Evolutionary conservation across 108 stramenopile genomes (phyloP).

Genomic region (Seminavis robusta): DNA sequence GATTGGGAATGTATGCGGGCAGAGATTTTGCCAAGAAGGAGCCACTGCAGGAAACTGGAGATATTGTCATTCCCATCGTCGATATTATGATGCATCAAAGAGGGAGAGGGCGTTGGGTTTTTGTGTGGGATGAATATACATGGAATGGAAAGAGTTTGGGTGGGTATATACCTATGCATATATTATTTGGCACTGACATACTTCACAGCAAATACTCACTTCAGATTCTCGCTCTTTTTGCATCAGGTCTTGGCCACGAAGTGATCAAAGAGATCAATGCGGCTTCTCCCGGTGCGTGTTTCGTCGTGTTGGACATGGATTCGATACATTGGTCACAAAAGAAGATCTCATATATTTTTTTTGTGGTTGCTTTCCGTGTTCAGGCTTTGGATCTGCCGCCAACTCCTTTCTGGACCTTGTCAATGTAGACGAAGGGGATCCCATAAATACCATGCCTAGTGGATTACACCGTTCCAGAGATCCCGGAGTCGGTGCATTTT

Average conservation of each 20-base stretch:
- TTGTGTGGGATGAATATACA: constrained; percentile 50
- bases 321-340: too few species aligned
- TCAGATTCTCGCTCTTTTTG: background rate
- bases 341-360: too few species aligned
- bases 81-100: constrained; percentile 19
- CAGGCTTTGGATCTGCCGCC: constrained; percentile 34
- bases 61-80: constrained; percentile 40
- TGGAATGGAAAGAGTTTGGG: constrained; percentile 11
- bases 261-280: constrained; percentile 18
- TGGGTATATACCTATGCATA: background rate
- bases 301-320: too few species aligned
- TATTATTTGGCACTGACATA: background rate
- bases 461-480: constrained; percentile 45
- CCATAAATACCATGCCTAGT: constrained; percentile 13
- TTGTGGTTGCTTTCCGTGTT: too few species aligned
- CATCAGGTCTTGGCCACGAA: background rate
- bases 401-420: constrained; percentile 30
- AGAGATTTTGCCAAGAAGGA: constrained; percentile 27
- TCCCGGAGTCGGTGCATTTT: constrained; percentile 49
- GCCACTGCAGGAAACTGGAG: constrained; percentile 10
- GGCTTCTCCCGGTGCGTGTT: constrained; percentile 30
- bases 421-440: constrained; percentile 28
- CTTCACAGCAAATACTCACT: background rate
- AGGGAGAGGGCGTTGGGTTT: background rate
- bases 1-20: constrained; percentile 73